Conservation (phyloP, 129 eudicot genomes). For the Mikania micrantha region DNA sequence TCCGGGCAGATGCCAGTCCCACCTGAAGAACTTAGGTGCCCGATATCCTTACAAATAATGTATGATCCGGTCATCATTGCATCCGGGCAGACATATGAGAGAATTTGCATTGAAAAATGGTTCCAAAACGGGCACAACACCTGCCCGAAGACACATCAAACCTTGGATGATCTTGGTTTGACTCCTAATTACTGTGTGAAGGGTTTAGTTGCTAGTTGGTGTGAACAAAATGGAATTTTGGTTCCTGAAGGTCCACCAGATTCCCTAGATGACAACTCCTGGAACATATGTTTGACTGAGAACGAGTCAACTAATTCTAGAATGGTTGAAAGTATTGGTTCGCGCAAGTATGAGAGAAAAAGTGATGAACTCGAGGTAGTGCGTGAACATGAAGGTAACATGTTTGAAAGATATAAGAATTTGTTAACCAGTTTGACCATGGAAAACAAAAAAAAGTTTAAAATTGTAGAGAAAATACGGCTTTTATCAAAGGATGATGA, state of each 20-base stretch:
- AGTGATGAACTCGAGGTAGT: slow-evolving; percentile 49
- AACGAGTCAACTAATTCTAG: slow-evolving; percentile 47
- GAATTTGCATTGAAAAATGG: slow-evolving; percentile 96
- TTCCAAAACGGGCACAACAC: slow-evolving; percentile 82
- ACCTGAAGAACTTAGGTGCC: slow-evolving; percentile 93
- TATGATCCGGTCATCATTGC: slow-evolving; percentile 91
- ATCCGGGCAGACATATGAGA: slow-evolving; percentile 93
- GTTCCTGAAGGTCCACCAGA: slow-evolving; percentile 92
- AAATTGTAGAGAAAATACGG: slow-evolving; percentile 65
- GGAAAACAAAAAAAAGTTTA: slow-evolving; percentile 45
- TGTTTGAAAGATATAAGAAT: slow-evolving; percentile 42
- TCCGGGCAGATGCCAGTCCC: slow-evolving; percentile 80
- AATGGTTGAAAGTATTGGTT: slow-evolving; percentile 43
- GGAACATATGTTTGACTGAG: slow-evolving; percentile 68
- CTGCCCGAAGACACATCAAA: slow-evolving; percentile 90
- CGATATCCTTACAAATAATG: slow-evolving; percentile 92
- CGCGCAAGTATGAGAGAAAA: slow-evolving; percentile 49
- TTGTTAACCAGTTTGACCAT: slow-evolving; percentile 46
- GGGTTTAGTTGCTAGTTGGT: slow-evolving; percentile 90
- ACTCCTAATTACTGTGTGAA: slow-evolving; percentile 94
- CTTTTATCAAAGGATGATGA: slow-evolving; percentile 82
- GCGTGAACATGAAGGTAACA: slow-evolving; percentile 36
- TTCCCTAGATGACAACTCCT: slow-evolving; percentile 79
- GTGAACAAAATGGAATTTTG: slow-evolving; percentile 80
- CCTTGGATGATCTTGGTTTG: slow-evolving; percentile 71